Evolutionary conservation across 129 eudicot genomes (phyloP).

Genomic region (Chrysanthemum lavandulifolium): DNA sequence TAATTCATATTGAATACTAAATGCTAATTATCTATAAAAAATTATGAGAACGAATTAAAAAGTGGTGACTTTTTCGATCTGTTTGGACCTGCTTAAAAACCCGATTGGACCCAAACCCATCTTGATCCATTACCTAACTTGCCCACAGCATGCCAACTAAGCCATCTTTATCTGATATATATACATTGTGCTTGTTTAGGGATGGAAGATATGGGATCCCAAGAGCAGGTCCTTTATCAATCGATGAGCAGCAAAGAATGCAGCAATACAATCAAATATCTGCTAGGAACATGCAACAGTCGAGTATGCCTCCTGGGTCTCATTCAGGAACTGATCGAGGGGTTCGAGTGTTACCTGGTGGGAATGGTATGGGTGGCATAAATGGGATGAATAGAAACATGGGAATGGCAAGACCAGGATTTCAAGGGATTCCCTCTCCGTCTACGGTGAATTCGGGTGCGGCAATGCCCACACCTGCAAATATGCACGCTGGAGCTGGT

Average conservation of each 20-base stretch:
- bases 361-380: constrained; percentile 47
- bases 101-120: not conserved
- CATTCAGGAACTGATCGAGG: constrained; percentile 61
- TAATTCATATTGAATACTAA: too few species aligned
- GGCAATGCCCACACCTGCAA: constrained; percentile 44
- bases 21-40: not conserved
- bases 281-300: constrained; percentile 63
- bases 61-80: not conserved
- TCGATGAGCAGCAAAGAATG: constrained; percentile 75
- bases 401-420: constrained; percentile 61
- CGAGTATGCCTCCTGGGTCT: constrained; percentile 54
- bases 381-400: constrained; percentile 54
- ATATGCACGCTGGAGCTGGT: constrained; percentile 51
- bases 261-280: constrained; percentile 69
- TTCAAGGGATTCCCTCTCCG: constrained; percentile 60
- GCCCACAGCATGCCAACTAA: too few species aligned
- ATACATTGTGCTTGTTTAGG: constrained; percentile 34
- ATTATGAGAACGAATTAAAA: not conserved
- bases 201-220: constrained; percentile 75
- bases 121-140: not conserved
- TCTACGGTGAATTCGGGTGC: constrained; percentile 36
- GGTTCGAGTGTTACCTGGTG: constrained; percentile 62
- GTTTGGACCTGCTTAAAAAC: not conserved
- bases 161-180: not conserved
- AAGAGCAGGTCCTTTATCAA: constrained; percentile 59